Evolutionary conservation across 2,329 filamentous ascomycete genomes (phyloP), one percentile per base, ranked within the genome.

Genomic region (Ceratocystis harringtonii): DNA sequence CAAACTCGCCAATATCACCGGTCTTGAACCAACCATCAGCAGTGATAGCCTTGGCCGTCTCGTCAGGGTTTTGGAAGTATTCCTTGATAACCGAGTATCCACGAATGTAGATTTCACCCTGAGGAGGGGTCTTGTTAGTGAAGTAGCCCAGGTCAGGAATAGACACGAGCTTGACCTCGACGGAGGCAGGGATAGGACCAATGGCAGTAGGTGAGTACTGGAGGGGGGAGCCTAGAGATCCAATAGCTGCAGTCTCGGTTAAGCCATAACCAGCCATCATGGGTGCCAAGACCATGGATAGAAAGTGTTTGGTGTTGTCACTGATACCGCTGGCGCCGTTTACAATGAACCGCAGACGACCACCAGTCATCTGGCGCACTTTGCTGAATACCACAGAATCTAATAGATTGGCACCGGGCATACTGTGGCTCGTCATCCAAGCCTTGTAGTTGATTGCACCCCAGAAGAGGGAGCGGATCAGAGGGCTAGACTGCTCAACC

Each of bases 21-120:
- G 91, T 95, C 81, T 88, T 92, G 83, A 97, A 97, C 94, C 94
- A 97, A 62, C 90, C 90, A 71, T 96, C 94, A 2, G 84, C 75
- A 0, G 89, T 91, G 69, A 92, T 82, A 4, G 88, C 81, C 73
- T 88, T 87, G 71, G 80, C 81, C 5, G 90, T 96, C 78, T 96
- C 92, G 70, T 92, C 84, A 17, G 89, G 86, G 73, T 96, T 89
- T 68, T 95, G 81, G 73, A 87, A 92, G 77, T 97, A 97, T 45
- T 85, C 86, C 43, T 80, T 80, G 65, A 89, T 83, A 58, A 97
- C 87, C 68, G 87, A 80, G 62, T 80, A 79, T 63, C 92, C 94
- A 67, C 89, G 87, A 70, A 99, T 88, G 81, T 86, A 90, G 72
- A 99, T 91, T 77, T 97, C 92, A 70, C 92, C 92, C 75, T 96